Percentiles rank a stretch among this genome's conserved stretches.
Evolutionary conservation across 1,284 basidiomycete genomes (phyloP).

Genomic region (Pseudozyma thailandica): DNA sequence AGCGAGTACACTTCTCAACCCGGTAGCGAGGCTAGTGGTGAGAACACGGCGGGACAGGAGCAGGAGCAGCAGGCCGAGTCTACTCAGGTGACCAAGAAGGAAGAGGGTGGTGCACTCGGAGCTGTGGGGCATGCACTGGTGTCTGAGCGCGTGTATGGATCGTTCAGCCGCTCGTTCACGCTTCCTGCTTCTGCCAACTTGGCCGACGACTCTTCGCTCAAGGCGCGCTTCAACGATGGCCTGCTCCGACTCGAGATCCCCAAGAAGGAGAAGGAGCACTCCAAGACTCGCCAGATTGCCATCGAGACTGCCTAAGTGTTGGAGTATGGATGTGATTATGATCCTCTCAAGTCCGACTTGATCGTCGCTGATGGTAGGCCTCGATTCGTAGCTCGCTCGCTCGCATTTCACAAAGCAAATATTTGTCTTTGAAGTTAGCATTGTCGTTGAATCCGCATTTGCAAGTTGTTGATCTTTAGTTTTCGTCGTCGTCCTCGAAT

Average conservation of each 20-base stretch:
- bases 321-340: not conserved
- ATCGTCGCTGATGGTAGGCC: not conserved
- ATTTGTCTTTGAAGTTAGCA: not conserved
- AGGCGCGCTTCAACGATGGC: conserved; percentile 53
- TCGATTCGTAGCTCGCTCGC: not conserved
- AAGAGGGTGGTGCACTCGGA: conserved; percentile 20
- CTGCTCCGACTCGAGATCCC: conserved; percentile 54
- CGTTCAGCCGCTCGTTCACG: conserved; percentile 54
- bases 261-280: conserved; percentile 53
- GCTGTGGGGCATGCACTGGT: conserved; percentile 40
- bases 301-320: conserved; percentile 32
- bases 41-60: not conserved
- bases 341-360: too few species aligned
- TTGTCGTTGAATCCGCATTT: too few species aligned
- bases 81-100: conserved; percentile 42
- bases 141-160: conserved; percentile 51
- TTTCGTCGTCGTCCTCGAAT: not conserved
- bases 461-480: too few species aligned
- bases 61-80: conserved; percentile 8
- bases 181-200: conserved; percentile 48
- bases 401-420: not conserved
- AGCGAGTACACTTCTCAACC: conserved; percentile 40
- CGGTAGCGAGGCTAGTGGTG: not conserved
- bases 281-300: conserved; percentile 48
- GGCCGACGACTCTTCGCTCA: conserved; percentile 37